Percentiles rank a stretch among this genome's conserved stretches.
phyloP scores from a whole-genome alignment of 2,329 filamentous ascomycete genomes.

The Trichoderma sp. region DNA sequence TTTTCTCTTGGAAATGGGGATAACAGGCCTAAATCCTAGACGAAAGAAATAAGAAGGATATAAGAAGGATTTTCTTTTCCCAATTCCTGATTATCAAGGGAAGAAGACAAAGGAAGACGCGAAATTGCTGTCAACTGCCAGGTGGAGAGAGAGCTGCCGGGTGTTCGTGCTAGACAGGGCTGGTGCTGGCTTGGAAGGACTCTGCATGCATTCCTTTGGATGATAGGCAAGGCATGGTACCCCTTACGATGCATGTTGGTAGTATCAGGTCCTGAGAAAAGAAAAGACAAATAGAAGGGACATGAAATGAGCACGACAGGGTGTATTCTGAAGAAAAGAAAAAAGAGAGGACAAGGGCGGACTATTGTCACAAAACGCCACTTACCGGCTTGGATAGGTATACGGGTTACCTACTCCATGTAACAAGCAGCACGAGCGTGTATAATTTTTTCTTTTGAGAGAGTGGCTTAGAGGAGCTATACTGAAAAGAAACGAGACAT shows the following conservation, averaged over 20 bases:
- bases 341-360: neutral
- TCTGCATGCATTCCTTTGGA: neutral
- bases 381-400: neutral
- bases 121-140: constrained; percentile 4
- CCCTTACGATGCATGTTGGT: neutral
- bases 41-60: neutral
- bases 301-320: neutral
- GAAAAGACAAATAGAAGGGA: neutral
- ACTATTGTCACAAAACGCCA: neutral
- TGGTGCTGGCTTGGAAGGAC: neutral
- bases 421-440: neutral
- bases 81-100: neutral
- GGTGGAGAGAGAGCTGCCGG: constrained; percentile 5
- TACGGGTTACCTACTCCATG: neutral
- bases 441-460: neutral
- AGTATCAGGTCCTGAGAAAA: neutral
- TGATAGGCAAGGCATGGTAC: neutral
- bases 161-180: neutral
- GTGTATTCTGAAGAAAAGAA: neutral
- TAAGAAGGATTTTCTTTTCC: neutral
- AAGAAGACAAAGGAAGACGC: neutral
- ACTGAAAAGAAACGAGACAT: neutral
- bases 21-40: neutral
- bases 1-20: neutral
- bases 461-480: constrained; percentile 3